Conservation (phyloP, 78 protist species). For the Anaeramoeba ignava region DNA sequence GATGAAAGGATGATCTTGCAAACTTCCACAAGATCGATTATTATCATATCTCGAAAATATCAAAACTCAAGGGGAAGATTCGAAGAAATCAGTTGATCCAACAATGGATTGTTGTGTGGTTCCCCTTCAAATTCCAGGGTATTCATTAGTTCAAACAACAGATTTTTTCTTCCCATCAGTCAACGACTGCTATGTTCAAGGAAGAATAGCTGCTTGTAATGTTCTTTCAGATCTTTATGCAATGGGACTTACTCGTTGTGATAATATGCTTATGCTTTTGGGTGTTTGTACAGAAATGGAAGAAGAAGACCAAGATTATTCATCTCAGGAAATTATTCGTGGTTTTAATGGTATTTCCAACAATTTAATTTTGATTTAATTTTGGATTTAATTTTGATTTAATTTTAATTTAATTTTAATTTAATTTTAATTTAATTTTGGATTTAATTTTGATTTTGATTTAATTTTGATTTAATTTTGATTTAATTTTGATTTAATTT, state of each 20-base stretch:
- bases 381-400: too few relatives aligned
- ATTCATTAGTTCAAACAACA: not conserved
- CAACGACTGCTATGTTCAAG: not conserved
- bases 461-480: too few relatives aligned
- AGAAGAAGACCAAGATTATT: not conserved
- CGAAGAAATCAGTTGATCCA: not conserved
- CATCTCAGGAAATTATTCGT: not conserved
- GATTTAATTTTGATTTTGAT: too few relatives aligned
- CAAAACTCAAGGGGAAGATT: not conserved
- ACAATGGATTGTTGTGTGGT: not conserved
- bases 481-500: too few relatives aligned
- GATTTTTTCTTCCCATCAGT: not conserved
- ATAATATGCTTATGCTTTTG: not conserved
- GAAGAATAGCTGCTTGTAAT: not conserved
- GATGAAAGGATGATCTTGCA: not conserved
- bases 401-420: too few relatives aligned
- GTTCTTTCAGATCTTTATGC: not conserved
- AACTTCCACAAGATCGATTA: not conserved
- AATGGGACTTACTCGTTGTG: constrained; percentile 1
- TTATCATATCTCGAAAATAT: not conserved
- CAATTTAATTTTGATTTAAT: not conserved
- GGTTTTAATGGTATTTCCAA: not conserved
- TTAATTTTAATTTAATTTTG: too few relatives aligned
- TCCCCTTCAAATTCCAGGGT: not conserved
- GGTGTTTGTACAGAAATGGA: not conserved